These are phyloP conservation scores for Acanthamoeba divionensis DNA, from an alignment of 208 protist species.

Conservation along the genomic window DNA sequence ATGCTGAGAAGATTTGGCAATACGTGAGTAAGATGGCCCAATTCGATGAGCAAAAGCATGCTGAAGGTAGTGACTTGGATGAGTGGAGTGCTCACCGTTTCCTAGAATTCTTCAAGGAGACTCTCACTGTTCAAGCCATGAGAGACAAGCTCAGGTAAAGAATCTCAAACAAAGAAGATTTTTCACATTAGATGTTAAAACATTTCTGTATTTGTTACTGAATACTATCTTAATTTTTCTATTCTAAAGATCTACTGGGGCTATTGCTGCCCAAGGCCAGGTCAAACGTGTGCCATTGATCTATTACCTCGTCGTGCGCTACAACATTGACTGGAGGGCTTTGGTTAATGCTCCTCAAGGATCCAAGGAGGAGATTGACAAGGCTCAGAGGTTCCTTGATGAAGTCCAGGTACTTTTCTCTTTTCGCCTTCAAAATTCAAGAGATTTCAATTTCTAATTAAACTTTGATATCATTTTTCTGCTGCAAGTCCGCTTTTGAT, in stretches of 20 bases:
- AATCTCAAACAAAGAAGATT: background rate
- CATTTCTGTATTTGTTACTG: background rate
- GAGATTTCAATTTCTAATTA: no score
- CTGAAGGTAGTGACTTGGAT: slow-evolving; percentile 43
- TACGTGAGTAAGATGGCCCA: slow-evolving; percentile 27
- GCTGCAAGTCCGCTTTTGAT: background rate
- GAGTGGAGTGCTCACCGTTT: slow-evolving; percentile 60
- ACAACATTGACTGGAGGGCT: slow-evolving; percentile 24
- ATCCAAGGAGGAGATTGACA: slow-evolving; percentile 53
- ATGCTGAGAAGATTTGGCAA: slow-evolving; percentile 56
- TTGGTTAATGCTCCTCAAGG: slow-evolving; percentile 26
- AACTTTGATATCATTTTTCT: no score
- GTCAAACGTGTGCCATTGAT: background rate
- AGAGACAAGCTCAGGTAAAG: slow-evolving; percentile 53
- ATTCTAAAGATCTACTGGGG: no score
- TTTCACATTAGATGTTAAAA: background rate
- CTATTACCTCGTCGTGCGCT: slow-evolving; percentile 37
- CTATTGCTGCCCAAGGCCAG: no score
- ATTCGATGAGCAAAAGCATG: slow-evolving; percentile 25
- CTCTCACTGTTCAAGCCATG: slow-evolving; percentile 53
- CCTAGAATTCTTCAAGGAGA: slow-evolving; percentile 59
- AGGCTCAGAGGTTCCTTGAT: slow-evolving; percentile 7
- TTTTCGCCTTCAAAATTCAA: no score
- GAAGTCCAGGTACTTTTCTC: no score
- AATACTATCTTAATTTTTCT: no score